Evolutionary conservation across 2,329 filamentous ascomycete genomes (phyloP).

Genomic region (Calonectria honghensis): DNA sequence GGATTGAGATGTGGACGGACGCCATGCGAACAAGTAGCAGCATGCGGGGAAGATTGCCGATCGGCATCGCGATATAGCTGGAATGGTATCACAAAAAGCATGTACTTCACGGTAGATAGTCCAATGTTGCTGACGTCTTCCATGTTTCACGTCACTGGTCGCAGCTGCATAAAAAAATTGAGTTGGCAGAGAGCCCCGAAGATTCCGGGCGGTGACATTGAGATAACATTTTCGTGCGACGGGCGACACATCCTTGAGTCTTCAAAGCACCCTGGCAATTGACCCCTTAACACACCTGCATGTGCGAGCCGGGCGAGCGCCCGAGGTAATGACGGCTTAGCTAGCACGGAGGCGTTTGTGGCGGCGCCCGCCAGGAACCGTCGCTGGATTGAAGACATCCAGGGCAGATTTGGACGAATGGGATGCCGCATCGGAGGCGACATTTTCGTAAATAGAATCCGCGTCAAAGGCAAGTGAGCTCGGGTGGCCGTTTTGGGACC

Average conservation of each 20-base stretch:
- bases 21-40: neutral
- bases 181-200: conserved; percentile 11
- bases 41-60: neutral
- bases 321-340: conserved; percentile 10
- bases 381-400: neutral
- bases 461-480: neutral
- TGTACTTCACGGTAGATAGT: too few relatives aligned
- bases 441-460: conserved; percentile 14
- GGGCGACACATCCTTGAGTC: conserved; percentile 7
- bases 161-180: neutral
- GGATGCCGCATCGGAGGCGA: neutral
- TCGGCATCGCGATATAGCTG: neutral
- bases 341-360: conserved; percentile 16
- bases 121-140: neutral
- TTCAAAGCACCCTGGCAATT: conserved; percentile 1
- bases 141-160: neutral
- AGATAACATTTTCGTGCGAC: neutral
- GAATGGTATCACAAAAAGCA: neutral
- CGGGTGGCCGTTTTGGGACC: conserved; percentile 13
- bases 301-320: neutral
- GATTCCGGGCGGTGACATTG: conserved; percentile 17
- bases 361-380: conserved; percentile 16
- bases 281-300: conserved; percentile 20
- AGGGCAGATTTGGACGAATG: conserved; percentile 5
- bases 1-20: neutral